Percentiles rank a stretch among this genome's conserved stretches.
Conservation (phyloP, 179 eudicot genomes). For the Monotropa hypopitys region DNA sequence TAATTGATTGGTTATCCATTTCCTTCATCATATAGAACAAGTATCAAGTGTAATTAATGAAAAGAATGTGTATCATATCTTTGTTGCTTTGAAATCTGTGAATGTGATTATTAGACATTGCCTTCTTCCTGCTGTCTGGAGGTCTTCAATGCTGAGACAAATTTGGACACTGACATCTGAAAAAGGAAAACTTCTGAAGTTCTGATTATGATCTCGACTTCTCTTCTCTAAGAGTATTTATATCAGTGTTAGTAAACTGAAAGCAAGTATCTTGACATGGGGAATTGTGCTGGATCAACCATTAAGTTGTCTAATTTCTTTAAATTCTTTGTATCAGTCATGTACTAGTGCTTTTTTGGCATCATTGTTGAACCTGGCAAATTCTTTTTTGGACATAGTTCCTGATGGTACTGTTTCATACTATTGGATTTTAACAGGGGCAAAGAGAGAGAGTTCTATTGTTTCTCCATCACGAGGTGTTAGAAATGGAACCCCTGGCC, state of each 20-base stretch:
- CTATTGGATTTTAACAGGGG: constrained; percentile 23
- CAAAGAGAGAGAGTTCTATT: constrained; percentile 14
- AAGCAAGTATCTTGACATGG: neutral
- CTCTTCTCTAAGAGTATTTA: neutral
- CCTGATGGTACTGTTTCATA: neutral
- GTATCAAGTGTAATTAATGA: too few relatives aligned
- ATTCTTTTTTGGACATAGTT: neutral
- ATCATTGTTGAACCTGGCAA: neutral
- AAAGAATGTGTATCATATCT: neutral
- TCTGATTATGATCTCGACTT: neutral
- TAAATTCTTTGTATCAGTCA: neutral
- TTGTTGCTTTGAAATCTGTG: neutral
- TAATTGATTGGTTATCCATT: too few relatives aligned
- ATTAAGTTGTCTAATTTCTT: neutral
- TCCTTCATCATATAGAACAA: too few relatives aligned
- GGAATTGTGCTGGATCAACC: neutral
- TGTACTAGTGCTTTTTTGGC: neutral
- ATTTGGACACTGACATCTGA: neutral
- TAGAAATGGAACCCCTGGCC: constrained; percentile 50
- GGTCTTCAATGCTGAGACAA: neutral
- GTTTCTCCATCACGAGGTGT: constrained; percentile 19
- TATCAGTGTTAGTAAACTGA: neutral
- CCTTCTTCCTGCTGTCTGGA: neutral
- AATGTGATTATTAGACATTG: neutral
- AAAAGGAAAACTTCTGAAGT: neutral